Percentiles rank a stretch among this genome's conserved stretches.
These are phyloP conservation scores for Ligustrum vulgare DNA, from an alignment of 257 asterid species.

Conservation along the genomic window DNA sequence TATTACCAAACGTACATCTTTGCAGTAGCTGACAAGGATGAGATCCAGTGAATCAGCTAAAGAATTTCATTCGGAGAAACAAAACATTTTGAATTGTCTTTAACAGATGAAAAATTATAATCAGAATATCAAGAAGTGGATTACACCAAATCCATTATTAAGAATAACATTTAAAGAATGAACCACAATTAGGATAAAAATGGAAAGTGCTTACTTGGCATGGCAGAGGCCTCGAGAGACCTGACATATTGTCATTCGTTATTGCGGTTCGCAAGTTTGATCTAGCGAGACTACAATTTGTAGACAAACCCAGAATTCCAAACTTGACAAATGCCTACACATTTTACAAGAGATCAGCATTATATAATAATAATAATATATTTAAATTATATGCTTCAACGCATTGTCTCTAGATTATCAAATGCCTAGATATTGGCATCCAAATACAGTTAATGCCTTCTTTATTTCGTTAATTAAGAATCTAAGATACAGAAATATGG, in stretches of 20 bases:
- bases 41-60: background rate
- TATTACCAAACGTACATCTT: background rate
- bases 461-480: background rate
- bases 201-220: conserved; percentile 44
- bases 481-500: background rate
- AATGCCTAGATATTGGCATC: background rate
- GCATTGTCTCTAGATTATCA: background rate
- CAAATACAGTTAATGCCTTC: background rate
- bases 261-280: conserved; percentile 36
- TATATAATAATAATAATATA: conserved; percentile 1
- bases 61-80: background rate
- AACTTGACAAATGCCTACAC: conserved; percentile 42
- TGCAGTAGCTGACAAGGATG: background rate
- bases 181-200: background rate
- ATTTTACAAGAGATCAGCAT: conserved; percentile 16
- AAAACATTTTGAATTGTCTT: background rate
- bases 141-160: background rate
- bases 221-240: conserved; percentile 49
- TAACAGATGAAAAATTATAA: background rate
- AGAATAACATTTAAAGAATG: background rate
- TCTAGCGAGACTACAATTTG: conserved; percentile 10
- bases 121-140: too few species aligned
- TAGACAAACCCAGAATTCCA: conserved; percentile 24
- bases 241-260: conserved; percentile 72
- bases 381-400: background rate